Evolutionary conservation across 2,329 filamentous ascomycete species (phyloP).

Genomic region (Exutisphaerella laricina): DNA sequence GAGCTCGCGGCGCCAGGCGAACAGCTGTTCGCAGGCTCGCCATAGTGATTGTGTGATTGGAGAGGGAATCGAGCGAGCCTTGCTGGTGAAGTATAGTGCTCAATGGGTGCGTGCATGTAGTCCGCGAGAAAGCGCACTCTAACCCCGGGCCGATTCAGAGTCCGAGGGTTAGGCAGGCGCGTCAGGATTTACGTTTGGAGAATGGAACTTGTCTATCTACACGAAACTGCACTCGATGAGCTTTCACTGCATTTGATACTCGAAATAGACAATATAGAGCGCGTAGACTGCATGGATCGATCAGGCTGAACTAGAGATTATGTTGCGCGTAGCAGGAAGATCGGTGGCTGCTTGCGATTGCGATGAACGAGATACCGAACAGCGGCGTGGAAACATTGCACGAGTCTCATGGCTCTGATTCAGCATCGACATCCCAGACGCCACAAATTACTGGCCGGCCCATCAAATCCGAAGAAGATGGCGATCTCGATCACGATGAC

Average conservation of each 20-base stretch:
- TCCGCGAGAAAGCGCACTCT: too few relatives aligned
- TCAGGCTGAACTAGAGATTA: conserved; percentile 9
- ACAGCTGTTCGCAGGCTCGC: conserved; percentile 24
- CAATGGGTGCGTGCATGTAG: too few relatives aligned
- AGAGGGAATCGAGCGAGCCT: neutral
- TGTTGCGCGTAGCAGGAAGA: conserved; percentile 11
- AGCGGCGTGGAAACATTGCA: too few relatives aligned
- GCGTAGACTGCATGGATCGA: conserved; percentile 5
- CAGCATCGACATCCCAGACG: conserved; percentile 2
- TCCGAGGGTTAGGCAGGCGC: too few relatives aligned
- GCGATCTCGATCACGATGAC: neutral
- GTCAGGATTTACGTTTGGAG: too few relatives aligned
- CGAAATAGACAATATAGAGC: neutral
- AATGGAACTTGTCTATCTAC: too few relatives aligned
- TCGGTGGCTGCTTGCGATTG: conserved; percentile 14
- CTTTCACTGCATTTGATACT: neutral
- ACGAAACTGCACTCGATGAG: neutral
- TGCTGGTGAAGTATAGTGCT: too few relatives aligned
- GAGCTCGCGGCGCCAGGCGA: conserved; percentile 28
- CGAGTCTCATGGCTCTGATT: too few relatives aligned
- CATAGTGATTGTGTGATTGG: conserved; percentile 18
- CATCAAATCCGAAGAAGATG: conserved; percentile 5
- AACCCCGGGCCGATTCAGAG: too few relatives aligned
- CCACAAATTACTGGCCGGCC: neutral
- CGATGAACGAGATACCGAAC: conserved; percentile 17